Conservation (phyloP, 2,329 filamentous ascomycete genomes). For the Moelleriella libera region DNA sequence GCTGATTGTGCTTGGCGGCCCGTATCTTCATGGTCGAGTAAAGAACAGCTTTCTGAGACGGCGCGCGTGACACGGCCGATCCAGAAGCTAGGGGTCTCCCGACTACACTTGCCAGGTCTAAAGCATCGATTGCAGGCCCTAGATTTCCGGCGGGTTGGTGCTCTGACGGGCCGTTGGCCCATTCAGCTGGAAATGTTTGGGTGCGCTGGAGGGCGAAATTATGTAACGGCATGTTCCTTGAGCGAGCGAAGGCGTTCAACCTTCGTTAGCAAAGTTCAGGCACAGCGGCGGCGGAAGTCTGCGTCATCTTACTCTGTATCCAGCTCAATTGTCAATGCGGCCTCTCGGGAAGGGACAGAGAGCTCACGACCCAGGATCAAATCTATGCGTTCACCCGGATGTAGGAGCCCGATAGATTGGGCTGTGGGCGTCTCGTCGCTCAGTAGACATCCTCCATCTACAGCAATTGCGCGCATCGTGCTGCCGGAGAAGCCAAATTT, state of each 20-base stretch:
- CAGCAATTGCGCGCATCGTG: slow-evolving; percentile 6
- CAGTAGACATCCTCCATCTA: slow-evolving; percentile 8
- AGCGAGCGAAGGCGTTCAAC: not conserved
- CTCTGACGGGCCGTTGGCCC: not conserved
- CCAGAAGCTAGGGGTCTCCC: not conserved
- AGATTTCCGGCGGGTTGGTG: not conserved
- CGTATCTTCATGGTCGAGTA: slow-evolving; percentile 9
- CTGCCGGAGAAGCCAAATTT: slow-evolving; percentile 2
- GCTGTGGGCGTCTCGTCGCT: slow-evolving; percentile 4
- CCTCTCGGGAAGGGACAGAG: too few species aligned
- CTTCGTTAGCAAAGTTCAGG: not conserved
- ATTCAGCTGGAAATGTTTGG: slow-evolving; percentile 8
- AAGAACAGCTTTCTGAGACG: slow-evolving; percentile 6
- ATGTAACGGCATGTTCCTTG: slow-evolving; percentile 9
- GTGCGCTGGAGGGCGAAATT: slow-evolving; percentile 8
- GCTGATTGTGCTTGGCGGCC: slow-evolving; percentile 7
- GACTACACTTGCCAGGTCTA: slow-evolving; percentile 1
- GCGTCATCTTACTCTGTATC: slow-evolving; percentile 6
- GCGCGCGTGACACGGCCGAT: not conserved
- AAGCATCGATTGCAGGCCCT: not conserved
- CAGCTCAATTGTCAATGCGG: slow-evolving; percentile 4
- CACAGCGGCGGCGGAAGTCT: not conserved
- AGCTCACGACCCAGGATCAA: slow-evolving; percentile 3
- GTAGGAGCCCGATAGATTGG: slow-evolving; percentile 7
- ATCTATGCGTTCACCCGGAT: slow-evolving; percentile 10